Percentiles rank a stretch among this genome's conserved stretches.
Evolutionary conservation across 257 asterid species (phyloP).

Genomic region (Paulownia fortunei): DNA sequence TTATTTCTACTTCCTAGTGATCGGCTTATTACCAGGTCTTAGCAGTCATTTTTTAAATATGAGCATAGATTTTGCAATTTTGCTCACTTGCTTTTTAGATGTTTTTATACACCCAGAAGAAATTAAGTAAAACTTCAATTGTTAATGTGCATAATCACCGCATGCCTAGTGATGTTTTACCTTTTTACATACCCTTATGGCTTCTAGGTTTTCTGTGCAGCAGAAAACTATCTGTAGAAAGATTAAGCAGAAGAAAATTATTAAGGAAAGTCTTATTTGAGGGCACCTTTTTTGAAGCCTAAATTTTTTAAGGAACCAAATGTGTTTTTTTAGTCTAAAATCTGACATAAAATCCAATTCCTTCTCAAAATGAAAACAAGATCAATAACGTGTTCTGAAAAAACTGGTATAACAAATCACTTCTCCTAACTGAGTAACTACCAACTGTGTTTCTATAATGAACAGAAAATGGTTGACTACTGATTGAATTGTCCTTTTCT

Average conservation of each 20-base stretch:
- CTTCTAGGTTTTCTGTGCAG: too few relatives aligned
- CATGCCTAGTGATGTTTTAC: too few relatives aligned
- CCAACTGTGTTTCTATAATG: not conserved
- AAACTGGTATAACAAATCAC: not conserved
- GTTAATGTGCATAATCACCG: too few relatives aligned
- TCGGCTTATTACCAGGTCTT: not conserved
- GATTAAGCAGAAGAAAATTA: too few relatives aligned
- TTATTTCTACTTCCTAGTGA: not conserved
- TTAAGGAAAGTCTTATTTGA: too few relatives aligned
- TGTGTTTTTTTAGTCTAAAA: too few relatives aligned
- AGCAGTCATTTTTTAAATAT: not conserved
- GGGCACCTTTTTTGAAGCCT: not conserved
- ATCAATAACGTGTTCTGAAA: not conserved
- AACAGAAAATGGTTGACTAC: too few relatives aligned
- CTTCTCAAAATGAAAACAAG: not conserved
- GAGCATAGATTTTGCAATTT: not conserved
- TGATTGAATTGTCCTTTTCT: not conserved
- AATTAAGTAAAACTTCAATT: too few relatives aligned
- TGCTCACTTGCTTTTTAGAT: not conserved
- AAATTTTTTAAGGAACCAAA: not conserved
- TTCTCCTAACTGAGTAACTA: not conserved
- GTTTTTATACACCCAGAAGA: too few relatives aligned
- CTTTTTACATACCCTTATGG: too few relatives aligned
- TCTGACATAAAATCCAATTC: not conserved
- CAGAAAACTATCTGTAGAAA: too few relatives aligned